phyloP scores from a whole-genome alignment of 192 early-diverging fungal species.

The Diversispora epigaea region DNA sequence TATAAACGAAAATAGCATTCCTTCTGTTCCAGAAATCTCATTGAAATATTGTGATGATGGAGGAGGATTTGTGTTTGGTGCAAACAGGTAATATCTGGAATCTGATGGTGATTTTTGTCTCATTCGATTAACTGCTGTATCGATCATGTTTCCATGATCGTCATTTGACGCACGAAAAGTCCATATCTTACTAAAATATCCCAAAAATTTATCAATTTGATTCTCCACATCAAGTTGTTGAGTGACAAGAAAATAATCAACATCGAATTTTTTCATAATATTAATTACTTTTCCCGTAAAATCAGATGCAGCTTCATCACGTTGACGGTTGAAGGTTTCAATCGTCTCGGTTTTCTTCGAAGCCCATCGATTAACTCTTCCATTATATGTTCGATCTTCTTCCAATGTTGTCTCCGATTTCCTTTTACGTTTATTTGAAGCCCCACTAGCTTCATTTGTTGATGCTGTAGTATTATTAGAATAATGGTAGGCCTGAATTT shows the following conservation, averaged over 20 bases:
- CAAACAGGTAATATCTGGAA: conserved; percentile 6
- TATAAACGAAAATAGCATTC: background rate
- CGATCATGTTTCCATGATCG: background rate
- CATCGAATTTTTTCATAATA: background rate
- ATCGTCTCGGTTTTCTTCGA: background rate
- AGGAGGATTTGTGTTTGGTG: conserved; percentile 2
- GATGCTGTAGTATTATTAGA: background rate
- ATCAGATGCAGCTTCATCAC: background rate
- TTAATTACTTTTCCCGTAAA: background rate
- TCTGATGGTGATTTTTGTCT: conserved; percentile 5
- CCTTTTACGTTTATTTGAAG: conserved; percentile 8
- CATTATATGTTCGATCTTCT: background rate
- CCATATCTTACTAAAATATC: conserved; percentile 18
- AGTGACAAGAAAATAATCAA: background rate
- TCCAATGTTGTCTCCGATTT: background rate
- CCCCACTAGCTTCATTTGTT: background rate
- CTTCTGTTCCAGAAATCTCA: background rate
- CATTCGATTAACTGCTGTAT: background rate
- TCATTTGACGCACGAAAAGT: background rate
- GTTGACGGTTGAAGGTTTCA: conserved; percentile 15
- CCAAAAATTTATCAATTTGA: conserved; percentile 1
- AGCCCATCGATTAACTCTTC: background rate
- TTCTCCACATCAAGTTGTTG: background rate
- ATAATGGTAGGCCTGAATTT: background rate
- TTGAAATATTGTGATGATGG: background rate